These are phyloP conservation scores for Cladophialophora chaetospira DNA, from an alignment of 2,329 filamentous ascomycete genomes.

Conservation along the genomic window DNA sequence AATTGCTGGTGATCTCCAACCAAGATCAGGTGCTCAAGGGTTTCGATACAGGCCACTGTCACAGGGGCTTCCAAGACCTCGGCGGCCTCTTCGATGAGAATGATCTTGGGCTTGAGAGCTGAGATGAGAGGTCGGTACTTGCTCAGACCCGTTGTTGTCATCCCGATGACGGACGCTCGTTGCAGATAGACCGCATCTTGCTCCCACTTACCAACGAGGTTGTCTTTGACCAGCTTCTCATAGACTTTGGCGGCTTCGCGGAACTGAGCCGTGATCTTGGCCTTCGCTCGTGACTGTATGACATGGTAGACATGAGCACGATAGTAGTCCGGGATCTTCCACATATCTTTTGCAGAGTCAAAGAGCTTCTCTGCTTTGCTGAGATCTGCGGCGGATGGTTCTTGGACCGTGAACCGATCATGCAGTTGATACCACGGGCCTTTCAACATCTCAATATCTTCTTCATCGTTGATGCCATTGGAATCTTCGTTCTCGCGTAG, in stretches of 20 bases:
- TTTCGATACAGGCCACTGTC: conserved; percentile 61
- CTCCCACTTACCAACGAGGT: conserved; percentile 62
- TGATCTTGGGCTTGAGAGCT: conserved; percentile 64
- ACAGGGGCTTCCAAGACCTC: conserved; percentile 66
- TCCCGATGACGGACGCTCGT: conserved; percentile 61
- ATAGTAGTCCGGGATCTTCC: conserved; percentile 55
- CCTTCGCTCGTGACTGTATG: conserved; percentile 60
- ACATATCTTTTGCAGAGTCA: conserved; percentile 57
- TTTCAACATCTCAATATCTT: conserved; percentile 54
- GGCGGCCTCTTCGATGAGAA: conserved; percentile 79
- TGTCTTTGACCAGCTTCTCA: conserved; percentile 51
- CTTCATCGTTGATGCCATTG: conserved; percentile 54
- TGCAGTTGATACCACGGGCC: conserved; percentile 49
- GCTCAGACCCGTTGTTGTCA: conserved; percentile 78
- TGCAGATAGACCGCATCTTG: conserved; percentile 63
- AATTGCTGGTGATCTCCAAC: conserved; percentile 83
- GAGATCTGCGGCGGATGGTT: conserved; percentile 35
- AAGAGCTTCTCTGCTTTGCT: conserved; percentile 40
- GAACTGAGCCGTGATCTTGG: conserved; percentile 50
- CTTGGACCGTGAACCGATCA: conserved; percentile 43
- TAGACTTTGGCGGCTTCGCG: conserved; percentile 55
- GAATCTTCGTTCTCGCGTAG: conserved; percentile 64
- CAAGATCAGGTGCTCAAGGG: conserved; percentile 65
- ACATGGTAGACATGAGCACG: conserved; percentile 69
- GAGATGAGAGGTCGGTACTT: conserved; percentile 75